Evolutionary conservation across 176 grass and related monocot genomes (phyloP).

Genomic region (Elaeis guineensis): DNA sequence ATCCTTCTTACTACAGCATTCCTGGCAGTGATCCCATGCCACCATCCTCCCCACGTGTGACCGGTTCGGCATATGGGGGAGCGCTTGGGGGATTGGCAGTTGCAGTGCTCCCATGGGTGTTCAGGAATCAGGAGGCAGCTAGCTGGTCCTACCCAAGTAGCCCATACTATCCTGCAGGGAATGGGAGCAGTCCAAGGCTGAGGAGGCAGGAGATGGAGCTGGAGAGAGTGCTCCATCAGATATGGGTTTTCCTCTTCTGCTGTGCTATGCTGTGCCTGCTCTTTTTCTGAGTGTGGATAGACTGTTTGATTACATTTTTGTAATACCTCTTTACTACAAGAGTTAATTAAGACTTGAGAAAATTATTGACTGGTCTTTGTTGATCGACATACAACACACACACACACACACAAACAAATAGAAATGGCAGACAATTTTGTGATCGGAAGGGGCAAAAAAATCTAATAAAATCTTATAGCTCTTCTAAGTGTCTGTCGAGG

Average conservation of each 20-base stretch:
- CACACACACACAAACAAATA: too few species aligned
- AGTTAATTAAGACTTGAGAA: too few species aligned
- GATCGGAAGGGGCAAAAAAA: too few species aligned
- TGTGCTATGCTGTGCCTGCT: slow-evolving; percentile 58
- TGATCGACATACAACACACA: too few species aligned
- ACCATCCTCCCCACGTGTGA: background rate
- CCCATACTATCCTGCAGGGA: slow-evolving; percentile 16
- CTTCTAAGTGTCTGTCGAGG: too few species aligned
- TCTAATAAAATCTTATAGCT: too few species aligned
- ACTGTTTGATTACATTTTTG: background rate
- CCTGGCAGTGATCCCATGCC: background rate
- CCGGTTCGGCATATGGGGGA: slow-evolving; percentile 41
- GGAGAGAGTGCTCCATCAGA: slow-evolving; percentile 73
- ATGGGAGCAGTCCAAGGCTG: slow-evolving; percentile 22
- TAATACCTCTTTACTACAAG: too few species aligned
- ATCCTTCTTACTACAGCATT: background rate
- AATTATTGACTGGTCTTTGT: too few species aligned
- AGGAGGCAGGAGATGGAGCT: slow-evolving; percentile 49
- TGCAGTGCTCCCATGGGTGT: slow-evolving; percentile 44
- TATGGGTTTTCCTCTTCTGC: slow-evolving; percentile 58
- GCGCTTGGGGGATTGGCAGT: slow-evolving; percentile 40
- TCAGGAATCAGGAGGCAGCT: slow-evolving; percentile 28
- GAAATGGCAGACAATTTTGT: too few species aligned
- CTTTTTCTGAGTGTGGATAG: slow-evolving; percentile 36
- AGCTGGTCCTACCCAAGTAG: slow-evolving; percentile 29